Conservation (phyloP, 495 filamentous ascomycete species). For the Delitschia confertaspora region DNA sequence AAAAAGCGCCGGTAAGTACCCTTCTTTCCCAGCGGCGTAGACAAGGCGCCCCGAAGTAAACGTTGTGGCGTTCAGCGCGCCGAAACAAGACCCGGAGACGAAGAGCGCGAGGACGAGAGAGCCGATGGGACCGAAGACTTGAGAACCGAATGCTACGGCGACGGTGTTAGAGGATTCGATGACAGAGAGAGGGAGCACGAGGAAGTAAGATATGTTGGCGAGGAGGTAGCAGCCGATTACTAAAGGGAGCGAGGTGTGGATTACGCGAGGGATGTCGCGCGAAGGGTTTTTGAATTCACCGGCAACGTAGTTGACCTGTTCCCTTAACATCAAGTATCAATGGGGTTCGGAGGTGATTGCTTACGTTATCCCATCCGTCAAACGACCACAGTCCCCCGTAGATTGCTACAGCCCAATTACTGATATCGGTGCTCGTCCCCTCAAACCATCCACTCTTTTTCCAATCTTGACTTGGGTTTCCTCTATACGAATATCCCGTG, state of each 20-base stretch:
- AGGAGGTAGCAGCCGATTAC: conserved; percentile 86
- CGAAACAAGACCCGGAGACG: conserved; percentile 74
- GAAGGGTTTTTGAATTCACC: conserved; percentile 89
- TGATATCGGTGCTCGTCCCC: conserved; percentile 67
- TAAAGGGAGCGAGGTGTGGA: conserved; percentile 93
- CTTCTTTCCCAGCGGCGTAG: conserved; percentile 91
- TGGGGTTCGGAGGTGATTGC: conserved; percentile 27
- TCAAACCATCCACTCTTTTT: conserved; percentile 83
- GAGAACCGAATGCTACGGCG: conserved; percentile 83
- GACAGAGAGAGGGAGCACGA: conserved; percentile 72
- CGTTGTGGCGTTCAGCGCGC: conserved; percentile 86
- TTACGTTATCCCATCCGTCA: conserved; percentile 97
- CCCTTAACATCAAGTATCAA: neutral
- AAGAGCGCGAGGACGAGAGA: conserved; percentile 80
- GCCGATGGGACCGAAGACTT: conserved; percentile 79
- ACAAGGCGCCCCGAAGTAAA: conserved; percentile 89
- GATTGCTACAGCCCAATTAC: conserved; percentile 80
- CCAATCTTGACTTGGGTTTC: conserved; percentile 75
- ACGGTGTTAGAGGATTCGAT: conserved; percentile 86
- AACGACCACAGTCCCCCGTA: conserved; percentile 97
- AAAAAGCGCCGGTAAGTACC: conserved; percentile 78
- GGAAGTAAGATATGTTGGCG: conserved; percentile 86
- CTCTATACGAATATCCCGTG: conserved; percentile 71
- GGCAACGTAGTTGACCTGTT: conserved; percentile 88
- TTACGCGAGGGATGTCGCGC: conserved; percentile 85